phyloP scores from a whole-genome alignment of 805 yeast genomes.

The Danielia reshetovae region DNA sequence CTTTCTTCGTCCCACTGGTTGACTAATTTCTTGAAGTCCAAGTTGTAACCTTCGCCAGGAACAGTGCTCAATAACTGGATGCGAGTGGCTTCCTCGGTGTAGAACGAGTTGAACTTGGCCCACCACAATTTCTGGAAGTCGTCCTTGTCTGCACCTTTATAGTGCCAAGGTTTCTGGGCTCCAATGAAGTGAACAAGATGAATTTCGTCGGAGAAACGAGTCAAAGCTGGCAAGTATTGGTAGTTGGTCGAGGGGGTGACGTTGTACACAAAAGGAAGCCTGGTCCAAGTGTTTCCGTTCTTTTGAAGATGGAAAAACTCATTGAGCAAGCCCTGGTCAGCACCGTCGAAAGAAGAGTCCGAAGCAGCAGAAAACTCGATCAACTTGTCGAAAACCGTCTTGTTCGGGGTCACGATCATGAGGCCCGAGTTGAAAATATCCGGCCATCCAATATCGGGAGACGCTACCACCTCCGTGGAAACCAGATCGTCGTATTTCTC shows the following conservation, averaged over 20 bases:
- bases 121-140: slow-evolving; percentile 27
- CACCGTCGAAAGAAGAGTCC: slow-evolving; percentile 5
- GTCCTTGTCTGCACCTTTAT: background rate
- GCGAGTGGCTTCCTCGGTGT: slow-evolving; percentile 11
- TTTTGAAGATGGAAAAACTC: slow-evolving; percentile 5
- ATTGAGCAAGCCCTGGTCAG: slow-evolving; percentile 7
- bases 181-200: slow-evolving; percentile 5
- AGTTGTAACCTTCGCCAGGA: slow-evolving; percentile 20
- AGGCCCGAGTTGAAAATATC: slow-evolving; percentile 85
- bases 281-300: slow-evolving; percentile 2
- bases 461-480: slow-evolving; percentile 19
- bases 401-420: slow-evolving; percentile 54
- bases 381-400: slow-evolving; percentile 30
- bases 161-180: slow-evolving; percentile 6
- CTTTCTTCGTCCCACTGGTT: slow-evolving; percentile 22
- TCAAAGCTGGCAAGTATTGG: slow-evolving; percentile 4
- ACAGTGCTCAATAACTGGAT: slow-evolving; percentile 4
- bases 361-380: background rate
- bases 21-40: slow-evolving; percentile 16
- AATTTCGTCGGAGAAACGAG: slow-evolving; percentile 3
- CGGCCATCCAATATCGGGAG: slow-evolving; percentile 87
- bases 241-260: slow-evolving; percentile 5
- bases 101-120: slow-evolving; percentile 22
- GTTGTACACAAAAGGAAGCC: slow-evolving; percentile 6
- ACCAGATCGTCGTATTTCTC: slow-evolving; percentile 40